phyloP scores from a whole-genome alignment of 768 basidiomycete species.

The Serpula lacrymans region DNA sequence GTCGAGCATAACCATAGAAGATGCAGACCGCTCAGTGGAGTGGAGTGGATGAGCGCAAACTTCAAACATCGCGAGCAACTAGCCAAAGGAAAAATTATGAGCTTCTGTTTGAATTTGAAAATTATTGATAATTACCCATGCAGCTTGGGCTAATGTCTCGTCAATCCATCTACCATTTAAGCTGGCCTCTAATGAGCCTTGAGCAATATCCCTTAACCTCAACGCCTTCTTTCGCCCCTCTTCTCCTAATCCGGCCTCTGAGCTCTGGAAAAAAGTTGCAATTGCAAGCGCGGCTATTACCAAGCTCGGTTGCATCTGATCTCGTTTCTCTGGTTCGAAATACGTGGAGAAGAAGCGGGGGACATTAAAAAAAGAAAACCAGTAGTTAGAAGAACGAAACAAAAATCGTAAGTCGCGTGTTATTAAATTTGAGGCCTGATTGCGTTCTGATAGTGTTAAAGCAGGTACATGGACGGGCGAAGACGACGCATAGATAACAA shows the following conservation, averaged over 20 bases:
- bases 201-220: constrained; percentile 63
- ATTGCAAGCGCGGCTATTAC: constrained; percentile 61
- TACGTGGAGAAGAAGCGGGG: constrained; percentile 63
- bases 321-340: constrained; percentile 50
- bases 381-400: constrained; percentile 63
- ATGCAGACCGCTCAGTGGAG: constrained; percentile 48
- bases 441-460: constrained; percentile 42
- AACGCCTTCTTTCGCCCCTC: constrained; percentile 55
- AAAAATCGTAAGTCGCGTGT: constrained; percentile 59
- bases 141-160: constrained; percentile 69
- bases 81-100: constrained; percentile 8
- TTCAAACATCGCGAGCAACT: constrained; percentile 74
- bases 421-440: constrained; percentile 42
- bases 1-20: constrained; percentile 61
- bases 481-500: constrained; percentile 45
- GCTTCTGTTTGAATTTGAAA: constrained; percentile 1
- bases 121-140: constrained; percentile 54
- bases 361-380: constrained; percentile 73
- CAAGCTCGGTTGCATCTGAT: constrained; percentile 64
- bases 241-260: constrained; percentile 50
- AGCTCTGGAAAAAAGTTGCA: constrained; percentile 68
- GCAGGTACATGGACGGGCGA: constrained; percentile 31
- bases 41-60: constrained; percentile 66
- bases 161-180: constrained; percentile 70
- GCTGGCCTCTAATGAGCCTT: constrained; percentile 67